Evolutionary conservation across 352 stramenopile genomes (phyloP), one percentile per base, ranked within the genome.

Genomic region (Globisporangium megalacanthum): DNA sequence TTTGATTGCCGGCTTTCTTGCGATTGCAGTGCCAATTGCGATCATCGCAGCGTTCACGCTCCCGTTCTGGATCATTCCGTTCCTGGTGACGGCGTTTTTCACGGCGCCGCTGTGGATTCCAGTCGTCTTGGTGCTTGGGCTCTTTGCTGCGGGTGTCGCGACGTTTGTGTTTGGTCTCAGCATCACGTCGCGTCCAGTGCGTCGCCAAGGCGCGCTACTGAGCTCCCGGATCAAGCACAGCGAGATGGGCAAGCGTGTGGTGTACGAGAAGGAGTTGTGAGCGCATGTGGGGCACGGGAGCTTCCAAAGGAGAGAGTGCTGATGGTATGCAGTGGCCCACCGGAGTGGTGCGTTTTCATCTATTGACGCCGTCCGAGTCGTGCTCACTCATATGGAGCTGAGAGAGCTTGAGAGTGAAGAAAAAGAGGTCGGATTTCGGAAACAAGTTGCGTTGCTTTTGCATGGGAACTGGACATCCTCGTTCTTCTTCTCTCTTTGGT

Each of bases 1-100:
- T 41, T 64, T 64, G 11, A 64, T 79, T 29, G 75, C 71, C 25
- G 55, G 86, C 44, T 91, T 93, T 56, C 55, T 90, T 54, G 56
- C 74, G n/a, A 60, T 93, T 46, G 83, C 83, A 4, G 70, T 93
- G 37, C 83, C 83, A 6, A 89, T 79, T 33, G 77, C 77, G 33
- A 57, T 83, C 19, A 62, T 93, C 48, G 80, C 80, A 7, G 72
- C 78, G 29, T 87, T 93, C 64, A 93, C 83, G 68, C 79, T 91
- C 58, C 83, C 83, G 54, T 77, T 93, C 62, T 93, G 83, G 83
- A 90, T 93, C 70, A 65, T 93, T 20, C 83, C 83, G 61, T 85
- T 93, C 68, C 47, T 91, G 55, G 61, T 72, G 31, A 83, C 77
- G 19, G 69, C 73, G 39, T 91, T 93, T 64, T 91, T 93, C 64